These are phyloP conservation scores for Cryptococcus sp. DNA, from an alignment of 1,284 basidiomycete species.

Conservation along the genomic window DNA sequence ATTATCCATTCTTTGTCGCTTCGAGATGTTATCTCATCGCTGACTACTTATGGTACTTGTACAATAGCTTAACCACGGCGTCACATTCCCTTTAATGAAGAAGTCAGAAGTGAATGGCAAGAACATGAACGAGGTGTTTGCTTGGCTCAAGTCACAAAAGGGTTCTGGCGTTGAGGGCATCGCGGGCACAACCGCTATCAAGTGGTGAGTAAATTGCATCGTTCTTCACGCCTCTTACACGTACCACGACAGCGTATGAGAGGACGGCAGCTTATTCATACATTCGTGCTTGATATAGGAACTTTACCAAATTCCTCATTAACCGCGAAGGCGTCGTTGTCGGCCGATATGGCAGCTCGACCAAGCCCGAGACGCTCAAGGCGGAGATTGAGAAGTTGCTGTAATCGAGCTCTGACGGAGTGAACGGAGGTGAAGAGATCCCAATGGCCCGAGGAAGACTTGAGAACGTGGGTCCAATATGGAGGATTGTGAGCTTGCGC, in stretches of 20 bases:
- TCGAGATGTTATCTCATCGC: not conserved
- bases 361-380: slow-evolving; percentile 41
- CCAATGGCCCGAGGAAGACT: not conserved
- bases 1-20: not conserved
- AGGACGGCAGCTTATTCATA: not conserved
- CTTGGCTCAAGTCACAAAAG: slow-evolving; percentile 71
- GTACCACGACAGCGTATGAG: not conserved
- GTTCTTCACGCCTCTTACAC: not conserved
- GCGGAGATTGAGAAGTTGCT: slow-evolving; percentile 43
- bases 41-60: not conserved
- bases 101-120: slow-evolving; percentile 91
- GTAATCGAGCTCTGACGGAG: slow-evolving; percentile 7
- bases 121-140: slow-evolving; percentile 72
- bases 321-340: slow-evolving; percentile 41
- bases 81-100: slow-evolving; percentile 77
- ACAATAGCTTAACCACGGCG: slow-evolving; percentile 66
- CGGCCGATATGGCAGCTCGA: slow-evolving; percentile 37
- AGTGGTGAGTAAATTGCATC: slow-evolving; percentile 42
- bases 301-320: slow-evolving; percentile 51
- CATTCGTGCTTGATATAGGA: slow-evolving; percentile 22
- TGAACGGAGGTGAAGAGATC: too few species aligned
- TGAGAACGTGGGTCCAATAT: too few species aligned
- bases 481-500: too few species aligned
- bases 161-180: slow-evolving; percentile 30
- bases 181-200: slow-evolving; percentile 46